A percentile compares a stretch with the other conserved stretches of the same genome.
These are phyloP conservation scores for Solanum rostratum DNA, from an alignment of 257 asterid species.

Conservation along the genomic window DNA sequence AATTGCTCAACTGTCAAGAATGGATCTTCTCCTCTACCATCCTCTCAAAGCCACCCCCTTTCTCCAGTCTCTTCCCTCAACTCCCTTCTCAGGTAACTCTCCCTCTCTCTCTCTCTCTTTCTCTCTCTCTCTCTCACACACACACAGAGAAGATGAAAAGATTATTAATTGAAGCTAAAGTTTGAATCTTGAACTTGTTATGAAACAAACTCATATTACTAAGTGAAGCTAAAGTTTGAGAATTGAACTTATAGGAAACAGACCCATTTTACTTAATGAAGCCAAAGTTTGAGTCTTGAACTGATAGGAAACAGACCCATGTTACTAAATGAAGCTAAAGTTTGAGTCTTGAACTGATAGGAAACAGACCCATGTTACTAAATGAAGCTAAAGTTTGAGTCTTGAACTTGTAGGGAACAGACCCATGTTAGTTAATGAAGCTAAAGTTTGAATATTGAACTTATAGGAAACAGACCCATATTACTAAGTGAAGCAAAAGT, in stretches of 20 bases:
- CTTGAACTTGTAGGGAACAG: no score
- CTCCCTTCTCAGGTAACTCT: slow-evolving; percentile 6
- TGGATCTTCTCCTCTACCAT: slow-evolving; percentile 47
- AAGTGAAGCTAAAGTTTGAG: neutral
- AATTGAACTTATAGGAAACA: slow-evolving; percentile 30
- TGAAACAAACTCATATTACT: neutral
- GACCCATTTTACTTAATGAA: neutral
- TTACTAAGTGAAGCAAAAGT: neutral
- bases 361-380: no score
- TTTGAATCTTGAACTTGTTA: neutral
- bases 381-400: no score
- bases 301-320: no score
- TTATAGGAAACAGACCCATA: neutral
- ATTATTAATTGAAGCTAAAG: neutral
- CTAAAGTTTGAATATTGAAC: neutral
- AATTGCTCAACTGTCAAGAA: slow-evolving; percentile 17
- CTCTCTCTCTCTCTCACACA: neutral
- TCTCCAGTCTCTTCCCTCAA: slow-evolving; percentile 15
- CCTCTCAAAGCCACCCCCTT: slow-evolving; percentile 44
- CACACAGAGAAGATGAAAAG: neutral
- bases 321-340: no score
- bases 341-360: no score
- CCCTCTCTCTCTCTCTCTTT: neutral
- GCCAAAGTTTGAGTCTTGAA: neutral
- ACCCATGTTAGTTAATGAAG: no score